Base-by-base conservation (phyloP, 1,139 yeast species). In the Chernovozyma sophiae-reginae region DNA sequence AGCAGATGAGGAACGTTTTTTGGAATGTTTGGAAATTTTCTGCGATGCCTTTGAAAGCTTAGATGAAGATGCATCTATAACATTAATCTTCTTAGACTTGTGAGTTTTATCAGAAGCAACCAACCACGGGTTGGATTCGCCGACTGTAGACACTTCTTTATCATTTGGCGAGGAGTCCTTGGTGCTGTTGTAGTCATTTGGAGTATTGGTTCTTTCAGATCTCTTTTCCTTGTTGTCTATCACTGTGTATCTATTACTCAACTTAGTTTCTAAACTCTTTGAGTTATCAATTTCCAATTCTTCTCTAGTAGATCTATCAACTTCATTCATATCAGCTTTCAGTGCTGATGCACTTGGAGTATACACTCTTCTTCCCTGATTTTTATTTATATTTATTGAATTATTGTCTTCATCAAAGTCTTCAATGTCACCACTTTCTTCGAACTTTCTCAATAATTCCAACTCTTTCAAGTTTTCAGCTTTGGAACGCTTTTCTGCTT, bases 311-410 rank as follows among this genome's bases (percentile, higher is more conserved):
- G 62, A 53, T 40, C 62, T 54, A 47, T 72, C 70, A 3, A 68
- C 46, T 27, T 68, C 69, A 16, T 68, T 62, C 42, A 72, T 57
- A 16, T 69, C 77, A 12, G 60, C 60, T 22, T 68, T 68, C 22
- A 67, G 56, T 25, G 65, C 61, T 15, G 72, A 56, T 14, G 83
- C 79, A 16, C 77, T 76, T 4, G 97, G 96, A 3, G 89, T 78
- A 52, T 86, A 90, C 4, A 81, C 71, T 57, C 96, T 74, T 61
- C 98, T 78, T 31, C 97, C 97, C 45, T 73, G 72, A 56, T 87
- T 87, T 34, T 77, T 55, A 15, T 62, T 65, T n/a, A 69, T 58
- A 46, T 74, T 76, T 15, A 76, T 77, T 7, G 73, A 59, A 25
- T 48, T 53, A 22, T 50, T 48, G 31, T 52, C 60, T 16, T 45